phyloP scores from a whole-genome alignment of 163 green algal species.

The Prototheca cutis region DNA sequence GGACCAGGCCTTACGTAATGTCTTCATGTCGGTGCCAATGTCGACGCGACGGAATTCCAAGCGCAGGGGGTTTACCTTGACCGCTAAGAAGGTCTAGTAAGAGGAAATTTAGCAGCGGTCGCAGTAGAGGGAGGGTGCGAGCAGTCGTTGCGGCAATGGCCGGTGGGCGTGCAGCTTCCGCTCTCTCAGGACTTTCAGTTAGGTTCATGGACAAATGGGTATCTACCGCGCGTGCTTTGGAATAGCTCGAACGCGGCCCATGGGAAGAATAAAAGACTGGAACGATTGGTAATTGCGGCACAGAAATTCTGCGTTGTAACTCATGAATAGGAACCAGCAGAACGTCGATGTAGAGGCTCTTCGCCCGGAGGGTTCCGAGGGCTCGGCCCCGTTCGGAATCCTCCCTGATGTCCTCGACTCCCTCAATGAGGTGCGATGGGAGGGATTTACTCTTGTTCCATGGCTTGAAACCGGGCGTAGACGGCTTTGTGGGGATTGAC shows the following conservation, averaged over 20 bases:
- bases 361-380: neutral
- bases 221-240: neutral
- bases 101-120: too few relatives aligned
- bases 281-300: too few relatives aligned
- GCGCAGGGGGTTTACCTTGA: neutral
- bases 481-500: neutral
- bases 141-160: too few relatives aligned
- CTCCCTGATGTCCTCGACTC: neutral
- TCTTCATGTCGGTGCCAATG: too few relatives aligned
- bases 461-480: neutral
- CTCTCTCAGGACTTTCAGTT: neutral
- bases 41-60: too few relatives aligned
- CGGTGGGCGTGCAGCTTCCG: neutral
- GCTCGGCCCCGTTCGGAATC: neutral
- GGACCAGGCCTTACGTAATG: neutral
- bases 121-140: too few relatives aligned
- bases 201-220: neutral
- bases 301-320: too few relatives aligned
- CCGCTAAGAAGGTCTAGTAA: neutral
- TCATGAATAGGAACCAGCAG: neutral
- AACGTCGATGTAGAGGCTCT: constrained; percentile 1
- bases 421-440: constrained; percentile 1
- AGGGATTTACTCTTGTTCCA: neutral
- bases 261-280: neutral
- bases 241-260: neutral